Evolutionary conservation across 331 rosid genomes (phyloP), one percentile per base, ranked within the genome.

Genomic region (Pyrus hybrid): DNA sequence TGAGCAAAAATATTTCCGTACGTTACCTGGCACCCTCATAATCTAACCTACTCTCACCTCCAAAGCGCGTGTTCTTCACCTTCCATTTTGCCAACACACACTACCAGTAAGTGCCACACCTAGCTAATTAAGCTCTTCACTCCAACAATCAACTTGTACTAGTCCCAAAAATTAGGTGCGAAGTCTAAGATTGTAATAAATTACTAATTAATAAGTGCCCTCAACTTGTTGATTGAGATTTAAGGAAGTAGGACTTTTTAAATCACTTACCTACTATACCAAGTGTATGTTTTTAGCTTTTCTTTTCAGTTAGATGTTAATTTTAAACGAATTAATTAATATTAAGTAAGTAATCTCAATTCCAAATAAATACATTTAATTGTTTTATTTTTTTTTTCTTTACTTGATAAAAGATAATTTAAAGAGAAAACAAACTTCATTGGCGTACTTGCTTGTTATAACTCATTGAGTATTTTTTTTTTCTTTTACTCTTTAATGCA

Each of bases 201-300:
- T 22, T 26, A 13, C 10, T 29, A 13, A 45, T 74, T 45, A 63
- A 26, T 7, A 43, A 74, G 70, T 63, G 16, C 30, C 62, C 62
- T 63, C 70, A 74, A 74, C 62, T 63, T 74, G 70, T 74, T 67
- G 70, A 63, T 74, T 74, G 33, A 74, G 77, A 45, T 74, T 63
- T 45, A 74, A 74, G 77, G 49, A 49, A 74, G 41, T 62, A 45
- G 2, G 77, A 45, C 77, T 63, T 73, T 62, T 63, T 64, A 30
- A 22, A 74, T 62, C 70, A 45, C 63, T 20, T 74, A 28, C 63
- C 63, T 45, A 74, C 77, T 74, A 20, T 63, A 30, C 32, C 70
- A 45, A 43, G 43, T 18, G 2, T 23, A 41, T 60, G 28, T 12
- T 43, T 71, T 35, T 26, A 7, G 21, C 21, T 28, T 30, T 58